A percentile compares a stretch with the other conserved stretches of the same genome.
Conservation (phyloP, 2,329 filamentous ascomycete species). For the Chaetothyriales sp. region DNA sequence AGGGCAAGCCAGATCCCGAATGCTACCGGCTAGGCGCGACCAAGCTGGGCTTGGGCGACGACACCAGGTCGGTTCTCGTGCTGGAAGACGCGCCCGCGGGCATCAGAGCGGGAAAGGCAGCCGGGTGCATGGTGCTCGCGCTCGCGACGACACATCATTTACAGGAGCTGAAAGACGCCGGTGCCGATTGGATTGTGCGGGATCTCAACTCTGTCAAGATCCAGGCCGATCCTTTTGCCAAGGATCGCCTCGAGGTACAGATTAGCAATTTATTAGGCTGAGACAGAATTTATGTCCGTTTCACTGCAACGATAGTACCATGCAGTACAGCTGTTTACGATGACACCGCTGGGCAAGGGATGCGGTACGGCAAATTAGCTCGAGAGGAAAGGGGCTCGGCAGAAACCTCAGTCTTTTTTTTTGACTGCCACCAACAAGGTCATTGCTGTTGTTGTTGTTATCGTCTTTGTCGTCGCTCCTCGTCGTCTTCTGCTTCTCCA, state of each 20-base stretch:
- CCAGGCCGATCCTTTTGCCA: slow-evolving; percentile 20
- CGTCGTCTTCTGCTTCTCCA: no score
- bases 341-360: no score
- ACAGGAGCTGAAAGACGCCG: slow-evolving; percentile 56
- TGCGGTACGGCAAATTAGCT: no score
- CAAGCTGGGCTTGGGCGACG: slow-evolving; percentile 39
- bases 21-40: slow-evolving; percentile 57
- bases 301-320: no score
- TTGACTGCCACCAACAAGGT: no score
- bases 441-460: no score
- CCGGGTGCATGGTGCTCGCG: slow-evolving; percentile 74
- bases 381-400: no score
- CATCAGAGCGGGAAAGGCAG: slow-evolving; percentile 67
- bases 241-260: slow-evolving; percentile 45
- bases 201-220: slow-evolving; percentile 64
- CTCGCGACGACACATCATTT: slow-evolving; percentile 70
- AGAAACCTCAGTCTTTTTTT: no score
- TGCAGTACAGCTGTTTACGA: no score
- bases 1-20: slow-evolving; percentile 63
- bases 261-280: slow-evolving; percentile 42
- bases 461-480: no score
- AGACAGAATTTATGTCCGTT: background rate
- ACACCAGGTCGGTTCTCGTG: slow-evolving; percentile 49
- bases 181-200: slow-evolving; percentile 76
- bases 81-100: slow-evolving; percentile 83